Evolutionary conservation across 352 stramenopile species (phyloP), one percentile per base, ranked within the genome.

Genomic region (Phytophthora pistaciae): DNA sequence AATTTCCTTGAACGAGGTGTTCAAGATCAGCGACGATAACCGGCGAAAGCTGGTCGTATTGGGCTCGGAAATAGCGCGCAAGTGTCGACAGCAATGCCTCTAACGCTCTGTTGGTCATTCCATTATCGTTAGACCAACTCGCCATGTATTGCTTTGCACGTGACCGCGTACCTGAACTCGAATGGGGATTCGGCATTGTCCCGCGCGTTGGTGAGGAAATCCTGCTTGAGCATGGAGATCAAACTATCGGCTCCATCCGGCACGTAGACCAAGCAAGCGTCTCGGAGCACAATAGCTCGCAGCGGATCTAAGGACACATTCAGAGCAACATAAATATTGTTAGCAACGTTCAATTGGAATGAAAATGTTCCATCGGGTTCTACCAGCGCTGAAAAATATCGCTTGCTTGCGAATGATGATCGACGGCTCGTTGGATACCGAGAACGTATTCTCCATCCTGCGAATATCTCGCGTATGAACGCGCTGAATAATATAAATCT

Each of bases 361-460:
- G n/a, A 10, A 36, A 53, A 53, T 5, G 6, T 53, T 53, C n/a
- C 20, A 36, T 42, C n/a, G 23, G 8, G 20, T 38, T 66, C 9
- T 68, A 89, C 84, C 84, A 50, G 82, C 80, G 31, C 83, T 90
- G 53, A 92, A 78, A 61, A 92, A 75, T 33, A 92, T 84, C 8
- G 82, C 78, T 68, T 92, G 84, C 55, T 89, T 90, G 4, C 84
- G 76, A 23, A 90, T 64, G 33, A 84, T 74, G 33, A 92, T 77
- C 10, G 79, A 88, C 16, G 84, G 84, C 48, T 91, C 82, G 56
- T 90, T 91, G 9, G 80, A 88, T n/a, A 79, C 73, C 1, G 79
- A 80, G 54, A 92, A 93, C 0, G 78, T 74, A n/a, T 86, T 80
- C 53, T 93, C 86, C 31, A 93, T 78, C 61, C 88, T 85, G 4